Percentiles rank a stretch among this genome's conserved stretches.
phyloP scores from a whole-genome alignment of 768 basidiomycete genomes.

The Hygrocybe punicea region DNA sequence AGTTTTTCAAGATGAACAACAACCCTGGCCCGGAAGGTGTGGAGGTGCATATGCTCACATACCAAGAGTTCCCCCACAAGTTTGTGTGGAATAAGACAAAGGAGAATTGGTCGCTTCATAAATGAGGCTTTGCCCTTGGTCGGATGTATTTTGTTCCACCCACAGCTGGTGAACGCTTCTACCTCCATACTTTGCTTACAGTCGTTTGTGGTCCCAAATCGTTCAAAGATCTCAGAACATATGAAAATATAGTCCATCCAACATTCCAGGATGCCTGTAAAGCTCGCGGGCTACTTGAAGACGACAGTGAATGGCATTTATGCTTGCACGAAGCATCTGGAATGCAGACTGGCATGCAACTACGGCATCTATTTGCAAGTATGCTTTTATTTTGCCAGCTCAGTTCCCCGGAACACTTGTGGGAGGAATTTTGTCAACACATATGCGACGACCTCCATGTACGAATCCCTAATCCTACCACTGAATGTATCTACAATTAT shows the following conservation, averaged over 20 bases:
- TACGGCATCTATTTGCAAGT: conserved; percentile 40
- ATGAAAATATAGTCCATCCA: conserved; percentile 20
- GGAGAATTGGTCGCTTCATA: conserved; percentile 6
- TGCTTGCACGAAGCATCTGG: conserved; percentile 41
- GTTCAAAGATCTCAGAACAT: conserved; percentile 25
- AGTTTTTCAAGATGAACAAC: neutral
- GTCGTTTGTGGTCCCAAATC: conserved; percentile 34
- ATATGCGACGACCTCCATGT: too few species aligned
- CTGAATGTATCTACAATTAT: conserved; percentile 40
- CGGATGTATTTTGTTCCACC: too few species aligned
- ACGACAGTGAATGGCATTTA: conserved; percentile 46
- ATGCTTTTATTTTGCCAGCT: conserved; percentile 38
- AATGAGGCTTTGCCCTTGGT: conserved; percentile 24
- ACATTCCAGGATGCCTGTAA: too few species aligned
- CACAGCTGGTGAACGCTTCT: conserved; percentile 34
- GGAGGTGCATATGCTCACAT: neutral
- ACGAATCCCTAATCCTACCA: conserved; percentile 35
- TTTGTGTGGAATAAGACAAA: conserved; percentile 27
- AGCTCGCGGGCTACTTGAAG: conserved; percentile 40
- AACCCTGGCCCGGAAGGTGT: neutral
- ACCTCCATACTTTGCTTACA: conserved; percentile 39
- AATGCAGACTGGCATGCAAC: conserved; percentile 36
- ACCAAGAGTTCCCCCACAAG: conserved; percentile 15
- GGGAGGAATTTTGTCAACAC: conserved; percentile 30
- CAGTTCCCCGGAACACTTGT: conserved; percentile 33